Percentiles rank a stretch among this genome's conserved stretches.
These are phyloP conservation scores for Spinellus fusiger DNA, from an alignment of 192 early-diverging fungal genomes.

Conservation along the genomic window DNA sequence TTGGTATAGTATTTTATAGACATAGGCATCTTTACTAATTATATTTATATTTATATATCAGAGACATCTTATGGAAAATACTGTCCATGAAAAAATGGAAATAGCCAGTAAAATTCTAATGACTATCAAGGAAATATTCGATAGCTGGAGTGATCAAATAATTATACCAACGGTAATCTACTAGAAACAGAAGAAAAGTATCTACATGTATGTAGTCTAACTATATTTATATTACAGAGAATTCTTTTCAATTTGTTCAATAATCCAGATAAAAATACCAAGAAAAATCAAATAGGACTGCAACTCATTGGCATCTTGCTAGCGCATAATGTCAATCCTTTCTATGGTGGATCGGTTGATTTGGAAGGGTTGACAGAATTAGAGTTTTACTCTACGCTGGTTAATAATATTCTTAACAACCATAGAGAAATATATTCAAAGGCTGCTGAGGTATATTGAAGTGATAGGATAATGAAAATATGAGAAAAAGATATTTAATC, in stretches of 20 bases:
- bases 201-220: neutral
- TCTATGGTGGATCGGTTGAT: constrained; percentile 30
- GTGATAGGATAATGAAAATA: no score
- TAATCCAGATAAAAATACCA: constrained; percentile 32
- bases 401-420: constrained; percentile 35
- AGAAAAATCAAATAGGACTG: constrained; percentile 49
- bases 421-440: constrained; percentile 37
- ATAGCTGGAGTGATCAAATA: constrained; percentile 54
- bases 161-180: constrained; percentile 57
- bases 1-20: constrained; percentile 25
- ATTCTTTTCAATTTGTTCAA: constrained; percentile 40
- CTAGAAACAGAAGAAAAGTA: neutral
- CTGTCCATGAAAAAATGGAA: constrained; percentile 26
- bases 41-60: constrained; percentile 6
- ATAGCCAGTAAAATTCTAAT: constrained; percentile 50
- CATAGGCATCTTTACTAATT: neutral
- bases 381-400: constrained; percentile 38
- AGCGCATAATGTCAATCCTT: constrained; percentile 45
- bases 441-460: constrained; percentile 47
- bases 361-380: constrained; percentile 29
- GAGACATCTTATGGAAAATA: constrained; percentile 41
- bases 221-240: constrained; percentile 23
- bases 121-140: constrained; percentile 54
- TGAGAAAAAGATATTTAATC: neutral
- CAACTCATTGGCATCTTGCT: constrained; percentile 52